A percentile compares a stretch with the other conserved stretches of the same genome.
Evolutionary conservation across 495 filamentous ascomycete species (phyloP).

Genomic region (Daldinia grandis): DNA sequence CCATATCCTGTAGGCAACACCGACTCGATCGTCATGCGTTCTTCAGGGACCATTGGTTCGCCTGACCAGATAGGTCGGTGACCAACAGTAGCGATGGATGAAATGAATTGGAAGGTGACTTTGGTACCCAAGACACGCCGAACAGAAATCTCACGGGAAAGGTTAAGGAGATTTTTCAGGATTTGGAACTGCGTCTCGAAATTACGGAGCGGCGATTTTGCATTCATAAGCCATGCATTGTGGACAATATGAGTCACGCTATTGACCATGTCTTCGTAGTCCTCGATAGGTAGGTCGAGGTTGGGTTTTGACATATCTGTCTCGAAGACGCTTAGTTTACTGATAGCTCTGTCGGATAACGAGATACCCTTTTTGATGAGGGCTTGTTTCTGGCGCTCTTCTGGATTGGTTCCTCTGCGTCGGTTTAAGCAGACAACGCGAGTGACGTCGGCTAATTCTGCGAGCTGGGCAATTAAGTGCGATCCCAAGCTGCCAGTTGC

Average conservation of each 20-base stretch:
- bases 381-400: conserved; percentile 51
- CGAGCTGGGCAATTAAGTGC: conserved; percentile 56
- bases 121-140: conserved; percentile 42
- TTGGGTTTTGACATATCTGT: conserved; percentile 55
- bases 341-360: conserved; percentile 35
- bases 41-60: conserved; percentile 54
- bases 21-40: conserved; percentile 47
- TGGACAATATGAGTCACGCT: conserved; percentile 65
- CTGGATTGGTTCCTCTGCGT: conserved; percentile 33
- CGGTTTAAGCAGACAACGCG: conserved; percentile 62
- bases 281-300: conserved; percentile 56
- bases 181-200: conserved; percentile 61
- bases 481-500: conserved; percentile 60
- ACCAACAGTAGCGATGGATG: conserved; percentile 61
- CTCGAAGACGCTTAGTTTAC: conserved; percentile 49
- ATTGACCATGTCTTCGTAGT: conserved; percentile 51
- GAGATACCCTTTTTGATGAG: conserved; percentile 49
- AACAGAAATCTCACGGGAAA: conserved; percentile 49
- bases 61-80: conserved; percentile 52
- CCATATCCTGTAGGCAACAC: conserved; percentile 59
- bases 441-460: conserved; percentile 45
- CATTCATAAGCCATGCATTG: conserved; percentile 66
- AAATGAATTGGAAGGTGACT: conserved; percentile 59
- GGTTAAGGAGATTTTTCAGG: conserved; percentile 55
- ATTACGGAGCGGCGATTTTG: conserved; percentile 49